Evolutionary conservation across 108 stramenopile genomes (phyloP), one percentile per base, ranked within the genome.

Genomic region (Skeletonema tropicum): DNA sequence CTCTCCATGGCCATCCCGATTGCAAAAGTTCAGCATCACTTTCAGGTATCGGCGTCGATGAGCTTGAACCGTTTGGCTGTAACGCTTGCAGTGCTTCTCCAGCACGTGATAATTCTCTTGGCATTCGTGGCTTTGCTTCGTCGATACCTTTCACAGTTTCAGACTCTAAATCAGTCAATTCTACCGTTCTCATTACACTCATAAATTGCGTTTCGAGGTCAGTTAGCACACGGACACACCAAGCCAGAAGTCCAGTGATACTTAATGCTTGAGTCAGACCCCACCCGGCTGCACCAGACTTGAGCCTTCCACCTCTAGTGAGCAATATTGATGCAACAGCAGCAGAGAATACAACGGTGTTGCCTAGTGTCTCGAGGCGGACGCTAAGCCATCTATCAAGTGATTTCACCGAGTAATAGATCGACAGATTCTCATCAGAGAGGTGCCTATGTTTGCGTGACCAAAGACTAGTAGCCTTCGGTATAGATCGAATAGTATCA

Each of bases 131-230:
- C 58, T 68, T 59, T n/a, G 8, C 61, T 36, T 74, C 73, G 17
- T 55, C 52, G 17, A 55, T 23, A 55, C 36, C 46, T 32, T 75
- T 68, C 0, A 52, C 67, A 10, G 58, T n/a, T 57, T 39, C 46
- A 13, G 52, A 55, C 52, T 55, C 52, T 29, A 88, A 85, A 48
- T 92, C 74, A 17, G 92, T 76, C 83, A 96, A 95, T 58, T 74
- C 86, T 8, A 90, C 58, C 35, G 97, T 82, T 26, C 97, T 88
- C 75, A 96, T 96, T 6, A 97, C 95, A 13, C 92, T 87, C 60
- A 86, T 96, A 93, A 98, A 94, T 33, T 97, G 85, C 13, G 95
- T 94, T 69, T 97, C 97, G 13, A 96, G 66, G 21, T 82, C 81
- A 6, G 96, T 94, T 59, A 93, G 83, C 92, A 97, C 90, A 10